Evolutionary conservation across 768 basidiomycete species (phyloP), one percentile per base, ranked within the genome.

Genomic region (Boletus reticuloceps): DNA sequence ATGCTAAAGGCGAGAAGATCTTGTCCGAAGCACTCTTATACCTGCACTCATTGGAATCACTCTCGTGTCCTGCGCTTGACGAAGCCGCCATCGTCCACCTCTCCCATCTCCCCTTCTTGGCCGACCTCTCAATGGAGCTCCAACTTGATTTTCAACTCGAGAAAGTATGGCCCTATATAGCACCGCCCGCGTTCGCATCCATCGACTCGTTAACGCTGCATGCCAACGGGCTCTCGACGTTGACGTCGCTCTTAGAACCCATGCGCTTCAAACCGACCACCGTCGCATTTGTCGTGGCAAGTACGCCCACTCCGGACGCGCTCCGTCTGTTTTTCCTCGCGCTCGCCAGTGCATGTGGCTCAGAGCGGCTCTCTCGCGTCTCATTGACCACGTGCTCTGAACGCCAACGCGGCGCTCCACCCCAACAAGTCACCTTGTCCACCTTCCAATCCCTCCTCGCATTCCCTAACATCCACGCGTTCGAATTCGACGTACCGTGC

Each of bases 241-340:
- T 67, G 59, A 69, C 64, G 16, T 50, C 64, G 4, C 49, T 67
- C 32, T 36, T 67, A 6, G 58, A 66, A 52, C 14, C 31, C 7
- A 57, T 67, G 59, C 54, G n/a, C 13, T 45, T 67, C 48, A 46
- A 45, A 9, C 64, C 67, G 14, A 39, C 11, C 8, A 19, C 11
- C 19, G 47, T 67, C 44, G 48, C 58, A 14, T 67, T 66, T 27
- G 47, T 55, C 38, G 56, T 66, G 45, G 34, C 27, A 22, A 46
- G 1, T 1, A 37, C 39, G 1, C 62, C 67, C 2, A 56, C 56
- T 29, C 20, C 51, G 14, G 62, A 67, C 20, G 64, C 47, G 43
- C 45, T 68, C 9, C 62, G 56, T 25, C 47, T 64, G 3, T 66
- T 68, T 36, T 67, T 64, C 43, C 49, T 66, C 27, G 49, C 64